Conservation (phyloP, 495 filamentous ascomycete genomes). For the Penicillium malachiteum region DNA sequence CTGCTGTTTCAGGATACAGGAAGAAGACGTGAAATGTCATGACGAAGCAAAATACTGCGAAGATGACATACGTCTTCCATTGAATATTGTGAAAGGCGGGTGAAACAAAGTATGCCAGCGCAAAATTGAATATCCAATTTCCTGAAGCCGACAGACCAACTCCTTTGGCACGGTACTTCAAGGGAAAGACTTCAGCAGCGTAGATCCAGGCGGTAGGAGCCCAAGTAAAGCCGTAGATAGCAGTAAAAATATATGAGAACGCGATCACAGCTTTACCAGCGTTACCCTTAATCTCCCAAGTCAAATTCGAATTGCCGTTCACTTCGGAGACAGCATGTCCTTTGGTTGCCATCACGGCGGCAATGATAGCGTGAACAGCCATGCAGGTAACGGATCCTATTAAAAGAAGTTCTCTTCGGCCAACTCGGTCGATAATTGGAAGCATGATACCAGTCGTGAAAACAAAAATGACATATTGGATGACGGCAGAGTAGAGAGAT, state of each 20-base stretch:
- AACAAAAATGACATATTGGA: constrained; percentile 77
- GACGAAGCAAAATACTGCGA: constrained; percentile 65
- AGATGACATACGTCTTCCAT: constrained; percentile 74
- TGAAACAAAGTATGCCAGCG: constrained; percentile 67
- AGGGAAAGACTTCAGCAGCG: constrained; percentile 71
- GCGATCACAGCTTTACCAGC: constrained; percentile 72
- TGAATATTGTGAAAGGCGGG: constrained; percentile 70
- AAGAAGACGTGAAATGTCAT: constrained; percentile 65
- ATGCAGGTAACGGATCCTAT: constrained; percentile 65
- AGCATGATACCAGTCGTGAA: constrained; percentile 66
- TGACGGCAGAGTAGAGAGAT: constrained; percentile 63
- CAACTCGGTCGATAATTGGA: constrained; percentile 72
- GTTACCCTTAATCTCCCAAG: constrained; percentile 57
- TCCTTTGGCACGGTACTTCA: constrained; percentile 71
- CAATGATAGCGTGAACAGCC: constrained; percentile 66
- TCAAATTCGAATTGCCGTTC: constrained; percentile 64
- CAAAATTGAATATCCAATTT: constrained; percentile 81
- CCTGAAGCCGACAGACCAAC: constrained; percentile 65
- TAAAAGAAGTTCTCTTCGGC: constrained; percentile 69
- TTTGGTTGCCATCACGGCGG: constrained; percentile 46
- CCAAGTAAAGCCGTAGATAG: constrained; percentile 69
- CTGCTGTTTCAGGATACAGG: constrained; percentile 69
- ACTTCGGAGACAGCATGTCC: constrained; percentile 58
- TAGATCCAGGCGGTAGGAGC: constrained; percentile 75
- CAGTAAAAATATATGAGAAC: constrained; percentile 75